These are phyloP conservation scores for Globisporangium lucens DNA, from an alignment of 352 stramenopile species.

Conservation along the genomic window DNA sequence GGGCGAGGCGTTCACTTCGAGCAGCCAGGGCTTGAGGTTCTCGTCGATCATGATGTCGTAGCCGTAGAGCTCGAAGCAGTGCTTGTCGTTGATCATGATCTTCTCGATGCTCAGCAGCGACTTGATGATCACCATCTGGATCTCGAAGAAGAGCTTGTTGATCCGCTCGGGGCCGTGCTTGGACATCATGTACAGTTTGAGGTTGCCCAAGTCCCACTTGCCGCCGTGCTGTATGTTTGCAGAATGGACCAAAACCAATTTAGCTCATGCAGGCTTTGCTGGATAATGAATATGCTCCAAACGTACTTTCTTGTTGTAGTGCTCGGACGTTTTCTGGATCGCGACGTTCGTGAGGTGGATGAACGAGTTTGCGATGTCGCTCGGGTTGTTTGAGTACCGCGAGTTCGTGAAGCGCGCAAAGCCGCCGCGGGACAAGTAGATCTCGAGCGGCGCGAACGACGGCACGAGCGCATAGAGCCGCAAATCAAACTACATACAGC, in stretches of 20 bases:
- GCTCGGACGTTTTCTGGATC: conserved; percentile 93
- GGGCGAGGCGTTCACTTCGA: conserved; percentile 94
- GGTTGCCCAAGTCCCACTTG: conserved; percentile 90
- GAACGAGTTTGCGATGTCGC: conserved; percentile 89
- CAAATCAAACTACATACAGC: conserved; percentile 79
- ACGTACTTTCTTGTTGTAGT: conserved; percentile 88
- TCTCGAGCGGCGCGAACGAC: conserved; percentile 89
- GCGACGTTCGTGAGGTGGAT: conserved; percentile 95
- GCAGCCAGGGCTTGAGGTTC: conserved; percentile 88
- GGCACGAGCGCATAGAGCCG: conserved; percentile 92
- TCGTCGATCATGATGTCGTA: conserved; percentile 93
- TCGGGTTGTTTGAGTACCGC: conserved; percentile 88
- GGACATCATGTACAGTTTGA: conserved; percentile 92
- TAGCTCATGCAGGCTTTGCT: too few species aligned
- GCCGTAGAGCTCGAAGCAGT: conserved; percentile 95
- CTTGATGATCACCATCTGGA: conserved; percentile 89
- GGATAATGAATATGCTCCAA: too few species aligned
- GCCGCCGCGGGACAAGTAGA: conserved; percentile 90
- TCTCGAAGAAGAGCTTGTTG: conserved; percentile 89
- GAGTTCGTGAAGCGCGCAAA: conserved; percentile 92
- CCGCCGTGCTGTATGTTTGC: conserved; percentile 47
- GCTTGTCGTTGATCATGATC: conserved; percentile 94
- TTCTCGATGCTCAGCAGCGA: conserved; percentile 88
- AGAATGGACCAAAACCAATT: too few species aligned
- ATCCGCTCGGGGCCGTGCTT: conserved; percentile 75